Conservation (phyloP, 1,284 basidiomycete genomes). For the Austropuccinia psidii region DNA sequence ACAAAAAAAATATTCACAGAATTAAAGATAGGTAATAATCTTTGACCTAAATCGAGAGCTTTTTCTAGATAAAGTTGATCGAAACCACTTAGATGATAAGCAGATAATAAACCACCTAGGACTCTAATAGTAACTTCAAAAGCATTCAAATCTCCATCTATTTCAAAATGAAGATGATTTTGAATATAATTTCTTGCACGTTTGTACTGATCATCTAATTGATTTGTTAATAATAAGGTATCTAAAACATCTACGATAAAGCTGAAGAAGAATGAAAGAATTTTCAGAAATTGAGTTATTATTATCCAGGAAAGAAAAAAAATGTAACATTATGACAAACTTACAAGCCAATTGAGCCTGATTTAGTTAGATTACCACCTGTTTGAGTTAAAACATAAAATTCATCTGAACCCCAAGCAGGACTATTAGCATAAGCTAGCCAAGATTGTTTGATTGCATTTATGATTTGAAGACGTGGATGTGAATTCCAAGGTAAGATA, state of each 20-base stretch:
- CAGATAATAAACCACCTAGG: constrained; percentile 72
- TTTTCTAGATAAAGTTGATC: constrained; percentile 65
- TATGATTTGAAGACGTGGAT: constrained; percentile 9
- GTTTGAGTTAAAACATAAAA: constrained; percentile 20
- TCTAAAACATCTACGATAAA: constrained; percentile 34
- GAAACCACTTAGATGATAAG: constrained; percentile 60
- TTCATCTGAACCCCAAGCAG: constrained; percentile 34
- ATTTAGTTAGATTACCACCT: constrained; percentile 16
- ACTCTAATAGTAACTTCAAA: constrained; percentile 86
- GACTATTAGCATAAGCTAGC: constrained; percentile 23
- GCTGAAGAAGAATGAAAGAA: too few relatives aligned
- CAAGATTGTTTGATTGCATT: constrained; percentile 17
- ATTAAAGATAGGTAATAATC: constrained; percentile 76
- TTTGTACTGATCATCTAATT: constrained; percentile 14
- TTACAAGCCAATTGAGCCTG: constrained; percentile 1
- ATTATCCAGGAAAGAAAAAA: neutral
- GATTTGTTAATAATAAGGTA: constrained; percentile 17
- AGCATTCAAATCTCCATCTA: constrained; percentile 72
- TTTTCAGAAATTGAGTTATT: too few relatives aligned
- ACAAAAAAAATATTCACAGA: constrained; percentile 49
- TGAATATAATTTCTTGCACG: constrained; percentile 50
- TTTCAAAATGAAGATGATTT: constrained; percentile 63
- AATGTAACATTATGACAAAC: neutral
- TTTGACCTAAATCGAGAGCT: constrained; percentile 71
- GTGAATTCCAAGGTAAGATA: too few relatives aligned